These are phyloP conservation scores for Heliamphora exappendiculata DNA, from an alignment of 148 eudicot species.

Conservation along the genomic window DNA sequence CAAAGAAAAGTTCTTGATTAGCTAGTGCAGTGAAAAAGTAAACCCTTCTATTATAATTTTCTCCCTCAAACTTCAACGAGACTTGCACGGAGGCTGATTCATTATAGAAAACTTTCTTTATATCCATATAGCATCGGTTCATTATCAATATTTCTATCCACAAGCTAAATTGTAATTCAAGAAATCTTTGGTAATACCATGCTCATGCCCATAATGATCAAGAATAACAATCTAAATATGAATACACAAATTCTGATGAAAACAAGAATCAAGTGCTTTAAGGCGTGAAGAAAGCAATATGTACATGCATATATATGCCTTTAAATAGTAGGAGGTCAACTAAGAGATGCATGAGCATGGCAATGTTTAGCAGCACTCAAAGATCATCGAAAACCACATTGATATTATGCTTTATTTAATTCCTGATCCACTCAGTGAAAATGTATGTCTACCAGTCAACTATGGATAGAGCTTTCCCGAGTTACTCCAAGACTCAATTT, in stretches of 20 bases:
- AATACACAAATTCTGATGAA: too few species aligned
- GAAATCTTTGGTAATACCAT: background rate
- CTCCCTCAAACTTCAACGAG: background rate
- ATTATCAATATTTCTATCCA: background rate
- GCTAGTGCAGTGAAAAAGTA: background rate
- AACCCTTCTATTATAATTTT: background rate
- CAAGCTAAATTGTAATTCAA: background rate
- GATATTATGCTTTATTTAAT: too few species aligned
- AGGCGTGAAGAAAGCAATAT: background rate
- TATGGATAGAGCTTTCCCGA: too few species aligned
- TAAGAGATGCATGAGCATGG: too few species aligned
- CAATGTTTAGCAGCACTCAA: too few species aligned
- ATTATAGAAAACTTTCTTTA: background rate
- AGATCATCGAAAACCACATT: too few species aligned
- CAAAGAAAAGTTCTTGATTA: background rate
- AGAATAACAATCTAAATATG: background rate
- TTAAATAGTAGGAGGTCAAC: too few species aligned
- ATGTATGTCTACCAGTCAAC: too few species aligned
- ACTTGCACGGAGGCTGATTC: background rate
- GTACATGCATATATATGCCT: background rate
- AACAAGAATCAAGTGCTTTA: background rate
- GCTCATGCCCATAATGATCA: too few species aligned
- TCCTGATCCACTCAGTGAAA: too few species aligned
- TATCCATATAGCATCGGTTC: background rate
- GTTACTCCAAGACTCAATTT: too few species aligned